These are phyloP conservation scores for Chamaecrista fasciculata DNA, from an alignment of 306 rosid genomes.

Conservation along the genomic window DNA sequence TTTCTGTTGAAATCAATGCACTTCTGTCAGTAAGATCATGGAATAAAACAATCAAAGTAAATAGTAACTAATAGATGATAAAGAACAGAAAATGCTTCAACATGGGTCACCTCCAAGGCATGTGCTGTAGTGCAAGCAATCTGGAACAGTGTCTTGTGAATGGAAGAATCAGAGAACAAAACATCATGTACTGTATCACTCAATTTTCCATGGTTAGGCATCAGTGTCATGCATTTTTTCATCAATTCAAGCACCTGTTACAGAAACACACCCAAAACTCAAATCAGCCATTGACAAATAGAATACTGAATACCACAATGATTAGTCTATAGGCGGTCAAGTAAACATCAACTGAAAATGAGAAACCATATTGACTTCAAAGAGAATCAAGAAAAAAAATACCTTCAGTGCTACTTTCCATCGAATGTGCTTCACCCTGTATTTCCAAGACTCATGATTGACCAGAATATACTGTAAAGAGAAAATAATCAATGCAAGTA, in stretches of 20 bases:
- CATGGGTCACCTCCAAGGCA: slow-evolving; percentile 65
- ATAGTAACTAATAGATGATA: slow-evolving; percentile 16
- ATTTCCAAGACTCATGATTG: slow-evolving; percentile 88
- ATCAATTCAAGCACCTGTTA: slow-evolving; percentile 85
- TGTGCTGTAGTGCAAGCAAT: slow-evolving; percentile 73
- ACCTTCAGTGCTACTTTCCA: slow-evolving; percentile 92
- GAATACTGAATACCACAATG: background rate
- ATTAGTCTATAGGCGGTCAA: slow-evolving; percentile 7
- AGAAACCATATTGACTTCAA: background rate
- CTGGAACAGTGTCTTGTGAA: slow-evolving; percentile 70
- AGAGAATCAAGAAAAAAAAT: slow-evolving; percentile 30
- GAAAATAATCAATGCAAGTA: slow-evolving; percentile 69
- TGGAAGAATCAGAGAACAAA: slow-evolving; percentile 79
- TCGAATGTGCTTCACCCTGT: slow-evolving; percentile 70
- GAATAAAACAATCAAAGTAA: slow-evolving; percentile 21
- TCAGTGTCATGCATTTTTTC: slow-evolving; percentile 61
- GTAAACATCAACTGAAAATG: slow-evolving; percentile 16
- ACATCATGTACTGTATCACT: slow-evolving; percentile 55
- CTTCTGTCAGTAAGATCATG: slow-evolving; percentile 29
- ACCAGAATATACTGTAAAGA: slow-evolving; percentile 80
- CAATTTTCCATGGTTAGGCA: slow-evolving; percentile 50
- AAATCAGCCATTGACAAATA: slow-evolving; percentile 10
- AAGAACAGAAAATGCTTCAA: slow-evolving; percentile 30
- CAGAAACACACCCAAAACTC: slow-evolving; percentile 12
- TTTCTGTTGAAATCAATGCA: slow-evolving; percentile 46